These are phyloP conservation scores for Lonicera japonica DNA, from an alignment of 129 eudicot genomes.

Conservation along the genomic window DNA sequence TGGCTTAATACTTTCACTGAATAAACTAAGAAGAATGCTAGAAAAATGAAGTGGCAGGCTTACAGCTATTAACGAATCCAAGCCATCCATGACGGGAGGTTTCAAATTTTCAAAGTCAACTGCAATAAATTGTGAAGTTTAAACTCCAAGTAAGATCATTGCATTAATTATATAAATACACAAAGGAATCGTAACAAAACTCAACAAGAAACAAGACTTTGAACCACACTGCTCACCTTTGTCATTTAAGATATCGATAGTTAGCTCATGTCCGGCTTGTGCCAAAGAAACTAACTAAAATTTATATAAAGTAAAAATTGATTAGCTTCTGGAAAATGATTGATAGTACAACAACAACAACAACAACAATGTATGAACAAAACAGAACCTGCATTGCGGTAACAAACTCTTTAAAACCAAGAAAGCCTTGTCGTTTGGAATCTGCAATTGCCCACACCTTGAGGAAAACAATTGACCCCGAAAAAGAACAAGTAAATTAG, in stretches of 20 bases:
- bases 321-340: conserved; percentile 8
- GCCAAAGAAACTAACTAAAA: conserved; percentile 69
- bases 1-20: not conserved
- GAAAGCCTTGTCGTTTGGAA: conserved; percentile 82
- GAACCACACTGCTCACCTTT: conserved; percentile 37
- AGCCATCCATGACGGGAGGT: conserved; percentile 79
- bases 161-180: not conserved
- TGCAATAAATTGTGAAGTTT: conserved; percentile 14
- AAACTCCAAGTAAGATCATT: not conserved
- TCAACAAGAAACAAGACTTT: not conserved
- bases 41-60: conserved; percentile 16
- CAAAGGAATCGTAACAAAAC: not conserved
- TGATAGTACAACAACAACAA: conserved; percentile 4
- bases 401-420: conserved; percentile 71
- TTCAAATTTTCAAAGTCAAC: conserved; percentile 59
- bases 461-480: not conserved
- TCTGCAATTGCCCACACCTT: conserved; percentile 97
- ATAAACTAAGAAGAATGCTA: not conserved
- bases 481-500: too few relatives aligned
- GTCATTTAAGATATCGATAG: conserved; percentile 40
- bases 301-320: conserved; percentile 9
- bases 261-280: conserved; percentile 67
- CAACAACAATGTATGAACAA: not conserved
- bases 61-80: conserved; percentile 62
- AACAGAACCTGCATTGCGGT: conserved; percentile 80